Conservation (phyloP, 352 stramenopile species). For the Phytophthora meadii region DNA sequence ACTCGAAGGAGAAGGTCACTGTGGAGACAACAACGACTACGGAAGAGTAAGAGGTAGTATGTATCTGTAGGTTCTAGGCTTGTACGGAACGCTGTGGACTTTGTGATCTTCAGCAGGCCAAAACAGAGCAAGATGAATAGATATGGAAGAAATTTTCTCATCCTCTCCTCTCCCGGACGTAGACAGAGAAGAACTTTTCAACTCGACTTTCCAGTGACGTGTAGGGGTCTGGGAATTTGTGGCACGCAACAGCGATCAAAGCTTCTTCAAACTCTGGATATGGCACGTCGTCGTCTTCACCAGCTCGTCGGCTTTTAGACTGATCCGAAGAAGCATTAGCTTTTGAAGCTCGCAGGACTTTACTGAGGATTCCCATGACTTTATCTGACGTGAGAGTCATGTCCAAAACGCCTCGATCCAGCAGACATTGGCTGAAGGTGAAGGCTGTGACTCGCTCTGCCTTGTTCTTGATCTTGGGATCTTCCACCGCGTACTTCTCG, state of each 20-base stretch:
- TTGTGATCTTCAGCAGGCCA: constrained; percentile 16
- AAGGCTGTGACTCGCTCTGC: constrained; percentile 60
- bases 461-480: constrained; percentile 47
- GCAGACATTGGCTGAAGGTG: constrained; percentile 66
- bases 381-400: constrained; percentile 71
- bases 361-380: constrained; percentile 61
- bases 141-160: constrained; percentile 13
- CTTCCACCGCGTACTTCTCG: constrained; percentile 56
- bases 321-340: neutral
- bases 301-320: constrained; percentile 5
- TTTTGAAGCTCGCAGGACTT: constrained; percentile 42
- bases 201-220: constrained; percentile 79
- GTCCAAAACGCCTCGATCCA: constrained; percentile 69
- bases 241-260: constrained; percentile 71
- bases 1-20: constrained; percentile 15
- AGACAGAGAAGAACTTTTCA: constrained; percentile 80
- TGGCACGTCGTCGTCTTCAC: constrained; percentile 61
- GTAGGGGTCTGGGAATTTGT: constrained; percentile 84
- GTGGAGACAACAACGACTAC: constrained; percentile 16
- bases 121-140: constrained; percentile 26
- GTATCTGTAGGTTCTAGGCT: constrained; percentile 30
- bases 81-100: constrained; percentile 26
- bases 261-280: constrained; percentile 78
- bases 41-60: constrained; percentile 21
- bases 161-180: constrained; percentile 47